Base-by-base conservation (phyloP, 257 asterid genomes). In the Gynochthodes officinalis region DNA sequence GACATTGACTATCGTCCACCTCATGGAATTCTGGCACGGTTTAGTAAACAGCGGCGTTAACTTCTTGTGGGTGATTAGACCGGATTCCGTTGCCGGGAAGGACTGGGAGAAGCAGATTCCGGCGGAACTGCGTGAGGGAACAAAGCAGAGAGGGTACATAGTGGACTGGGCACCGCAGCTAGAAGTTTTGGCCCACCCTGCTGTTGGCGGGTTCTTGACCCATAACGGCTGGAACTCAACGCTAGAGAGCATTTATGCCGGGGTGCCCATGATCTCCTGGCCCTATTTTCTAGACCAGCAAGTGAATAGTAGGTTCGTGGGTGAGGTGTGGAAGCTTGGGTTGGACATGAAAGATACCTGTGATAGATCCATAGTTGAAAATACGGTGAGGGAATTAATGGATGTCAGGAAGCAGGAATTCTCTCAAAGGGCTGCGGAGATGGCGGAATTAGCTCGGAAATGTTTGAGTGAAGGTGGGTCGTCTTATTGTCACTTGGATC, bases 161-260 rank as follows among this genome's bases (percentile, higher is more conserved):
- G 87, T 84, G 69, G 84, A 76, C 1, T 87, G 89, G 93, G 86
- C 78, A 0, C 87, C 89, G 0, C 89, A 87, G 42, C 80, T 80
- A 8, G 86, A 85, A 69, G 90, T 88, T 6, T 32, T 88, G 72
- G 81, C 76, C 0, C 90, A 88, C 33, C 57, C 77, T 0, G 54
- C 89, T 0, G 72, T 88, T 0, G 87, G 78, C 0, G 90, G 89
- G 0, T 84, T 84, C 28, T 77, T 86, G 54, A 88, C 90, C 4
- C 90, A 87, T 27, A 64, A 78, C 59, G 93, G 90, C 14, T 85
- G 90, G 93, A 83, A 85, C 48, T 85, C 89, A 5, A 86, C 84
- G 5, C 33, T 88, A 9, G 90, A 86, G 12, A 72, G 84, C 4
- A 39, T 88, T 3, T 63, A 57, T 0, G 83, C 54, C 0, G 89